phyloP scores from a whole-genome alignment of 192 early-diverging fungal genomes.

The Funneliformis geosporum region DNA sequence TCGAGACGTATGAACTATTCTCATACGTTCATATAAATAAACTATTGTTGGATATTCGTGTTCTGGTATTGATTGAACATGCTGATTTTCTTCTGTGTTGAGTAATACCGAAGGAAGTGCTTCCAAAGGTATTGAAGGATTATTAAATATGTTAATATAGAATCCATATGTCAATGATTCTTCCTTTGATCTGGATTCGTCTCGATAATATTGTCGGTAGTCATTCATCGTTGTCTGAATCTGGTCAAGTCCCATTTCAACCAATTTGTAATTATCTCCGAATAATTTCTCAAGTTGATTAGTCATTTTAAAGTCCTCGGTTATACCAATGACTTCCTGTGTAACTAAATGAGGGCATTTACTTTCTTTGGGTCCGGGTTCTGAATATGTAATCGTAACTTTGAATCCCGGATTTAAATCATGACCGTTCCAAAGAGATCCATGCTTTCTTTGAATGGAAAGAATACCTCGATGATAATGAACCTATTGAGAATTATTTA shows the following conservation, averaged over 20 bases:
- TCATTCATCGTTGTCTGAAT: conserved; percentile 44
- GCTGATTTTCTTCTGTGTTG: conserved; percentile 41
- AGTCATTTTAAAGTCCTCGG: conserved; percentile 50
- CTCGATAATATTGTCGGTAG: conserved; percentile 49
- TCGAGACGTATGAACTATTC: conserved; percentile 37
- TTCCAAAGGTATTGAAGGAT: conserved; percentile 39
- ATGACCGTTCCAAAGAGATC: conserved; percentile 44
- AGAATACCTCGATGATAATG: conserved; percentile 50
- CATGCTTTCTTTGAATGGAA: conserved; percentile 50
- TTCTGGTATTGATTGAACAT: conserved; percentile 32
- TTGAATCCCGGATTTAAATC: conserved; percentile 63
- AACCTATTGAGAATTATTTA: conserved; percentile 32
- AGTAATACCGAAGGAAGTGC: conserved; percentile 39
- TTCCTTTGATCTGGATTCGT: conserved; percentile 55
- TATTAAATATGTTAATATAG: conserved; percentile 49
- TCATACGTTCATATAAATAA: conserved; percentile 48
- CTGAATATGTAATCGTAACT: conserved; percentile 48
- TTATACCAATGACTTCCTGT: conserved; percentile 54
- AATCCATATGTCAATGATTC: conserved; percentile 49
- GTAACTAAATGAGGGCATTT: conserved; percentile 25
- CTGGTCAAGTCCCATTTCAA: conserved; percentile 45
- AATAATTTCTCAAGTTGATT: conserved; percentile 54
- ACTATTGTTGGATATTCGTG: conserved; percentile 34
- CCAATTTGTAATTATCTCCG: conserved; percentile 54
- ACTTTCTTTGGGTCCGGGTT: not conserved